A percentile compares a stretch with the other conserved stretches of the same genome.
Conservation (phyloP, 2,329 filamentous ascomycete genomes). For the Coniochaeta hoffmannii region DNA sequence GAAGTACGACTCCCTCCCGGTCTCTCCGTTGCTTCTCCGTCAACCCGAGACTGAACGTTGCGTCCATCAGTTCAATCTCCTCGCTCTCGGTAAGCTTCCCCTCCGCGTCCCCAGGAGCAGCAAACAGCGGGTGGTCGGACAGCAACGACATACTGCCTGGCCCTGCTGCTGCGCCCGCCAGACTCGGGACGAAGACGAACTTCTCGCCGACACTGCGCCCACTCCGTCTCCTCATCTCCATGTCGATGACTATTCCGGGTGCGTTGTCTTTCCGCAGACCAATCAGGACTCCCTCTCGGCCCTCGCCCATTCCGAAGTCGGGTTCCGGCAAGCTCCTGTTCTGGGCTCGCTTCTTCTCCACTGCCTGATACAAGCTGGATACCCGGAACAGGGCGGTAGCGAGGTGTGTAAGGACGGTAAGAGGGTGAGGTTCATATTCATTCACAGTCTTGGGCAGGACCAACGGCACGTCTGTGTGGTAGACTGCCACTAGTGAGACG, state of each 20-base stretch:
- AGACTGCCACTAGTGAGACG: conserved; percentile 68
- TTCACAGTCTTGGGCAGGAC: conserved; percentile 31
- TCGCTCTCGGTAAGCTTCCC: conserved; percentile 24
- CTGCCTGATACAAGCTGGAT: conserved; percentile 65
- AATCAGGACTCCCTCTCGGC: conserved; percentile 69
- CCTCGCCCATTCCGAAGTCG: conserved; percentile 70
- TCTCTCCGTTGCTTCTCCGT: conserved; percentile 87
- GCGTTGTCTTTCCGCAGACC: conserved; percentile 44
- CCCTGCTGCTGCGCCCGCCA: conserved; percentile 18
- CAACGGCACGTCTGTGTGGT: conserved; percentile 73
- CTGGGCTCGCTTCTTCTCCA: conserved; percentile 66
- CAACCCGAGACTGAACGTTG: conserved; percentile 78
- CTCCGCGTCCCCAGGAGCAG: conserved; percentile 32
- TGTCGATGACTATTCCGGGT: conserved; percentile 63
- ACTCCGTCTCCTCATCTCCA: conserved; percentile 80
- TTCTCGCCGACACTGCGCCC: conserved; percentile 69
- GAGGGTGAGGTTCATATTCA: conserved; percentile 59
- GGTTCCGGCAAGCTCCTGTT: conserved; percentile 71
- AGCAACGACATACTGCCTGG: conserved; percentile 47
- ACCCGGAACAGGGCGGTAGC: conserved; percentile 79
- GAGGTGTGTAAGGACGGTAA: conserved; percentile 71
- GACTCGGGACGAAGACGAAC: conserved; percentile 37
- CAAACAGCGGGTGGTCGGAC: conserved; percentile 69
- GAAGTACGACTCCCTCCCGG: conserved; percentile 81
- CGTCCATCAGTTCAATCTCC: conserved; percentile 50